A percentile compares a stretch with the other conserved stretches of the same genome.
phyloP scores from a whole-genome alignment of 495 filamentous ascomycete genomes.

The Hypoxylon rickii region DNA sequence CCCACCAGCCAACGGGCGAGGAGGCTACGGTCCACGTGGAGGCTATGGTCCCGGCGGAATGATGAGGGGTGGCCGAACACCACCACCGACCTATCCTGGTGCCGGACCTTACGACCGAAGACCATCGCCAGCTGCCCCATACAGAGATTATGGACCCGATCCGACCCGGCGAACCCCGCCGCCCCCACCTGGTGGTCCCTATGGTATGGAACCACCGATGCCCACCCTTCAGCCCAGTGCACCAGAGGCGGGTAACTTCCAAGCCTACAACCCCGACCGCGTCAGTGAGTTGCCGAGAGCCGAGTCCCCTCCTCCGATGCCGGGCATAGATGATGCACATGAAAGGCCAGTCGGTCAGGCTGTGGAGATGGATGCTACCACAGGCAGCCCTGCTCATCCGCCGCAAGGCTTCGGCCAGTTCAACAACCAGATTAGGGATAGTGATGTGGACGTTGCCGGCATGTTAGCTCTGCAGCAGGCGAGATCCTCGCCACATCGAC shows the following conservation, averaged over 20 bases:
- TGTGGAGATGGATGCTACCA: constrained; percentile 78
- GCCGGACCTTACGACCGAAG: constrained; percentile 51
- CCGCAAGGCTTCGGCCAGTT: constrained; percentile 52
- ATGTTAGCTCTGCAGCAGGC: constrained; percentile 70
- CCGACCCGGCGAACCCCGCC: constrained; percentile 44
- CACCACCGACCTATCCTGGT: constrained; percentile 57
- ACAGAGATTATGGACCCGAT: constrained; percentile 42
- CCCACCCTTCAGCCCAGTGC: constrained; percentile 32
- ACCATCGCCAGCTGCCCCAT: constrained; percentile 52
- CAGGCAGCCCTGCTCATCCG: constrained; percentile 54
- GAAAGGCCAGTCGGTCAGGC: constrained; percentile 65
- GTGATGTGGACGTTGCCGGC: constrained; percentile 68
- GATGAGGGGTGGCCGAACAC: constrained; percentile 59
- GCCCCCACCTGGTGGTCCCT: constrained; percentile 42
- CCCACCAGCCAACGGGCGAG: constrained; percentile 40
- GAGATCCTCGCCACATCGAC: constrained; percentile 45
- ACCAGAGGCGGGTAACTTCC: constrained; percentile 38
- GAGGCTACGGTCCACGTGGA: constrained; percentile 56
- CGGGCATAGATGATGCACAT: constrained; percentile 50
- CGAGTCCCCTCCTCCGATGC: constrained; percentile 68
- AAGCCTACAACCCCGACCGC: constrained; percentile 48
- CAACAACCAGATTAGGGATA: constrained; percentile 60
- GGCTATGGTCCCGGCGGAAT: constrained; percentile 58
- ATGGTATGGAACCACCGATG: constrained; percentile 39
- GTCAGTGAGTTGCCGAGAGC: constrained; percentile 52